phyloP scores from a whole-genome alignment of 805 yeast genomes.

The Ascoidea asiatica region DNA sequence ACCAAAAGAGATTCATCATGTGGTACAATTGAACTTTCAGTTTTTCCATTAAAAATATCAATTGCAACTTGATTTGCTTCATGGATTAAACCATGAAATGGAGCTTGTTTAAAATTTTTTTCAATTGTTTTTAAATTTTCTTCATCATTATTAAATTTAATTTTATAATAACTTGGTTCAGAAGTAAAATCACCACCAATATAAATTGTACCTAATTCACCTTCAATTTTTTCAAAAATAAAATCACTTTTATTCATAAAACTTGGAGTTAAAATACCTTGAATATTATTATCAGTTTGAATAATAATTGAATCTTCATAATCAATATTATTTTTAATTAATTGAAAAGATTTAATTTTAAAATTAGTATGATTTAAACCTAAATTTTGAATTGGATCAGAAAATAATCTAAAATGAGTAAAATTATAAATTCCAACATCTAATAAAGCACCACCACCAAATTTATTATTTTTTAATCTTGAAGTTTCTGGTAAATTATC shows the following conservation, averaged over 20 bases:
- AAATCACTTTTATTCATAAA: conserved; percentile 1
- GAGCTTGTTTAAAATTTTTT: conserved; percentile 20
- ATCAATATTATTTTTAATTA: conserved; percentile 30
- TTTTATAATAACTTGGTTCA: conserved; percentile 17
- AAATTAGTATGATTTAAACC: conserved; percentile 16
- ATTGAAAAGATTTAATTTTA: conserved; percentile 18
- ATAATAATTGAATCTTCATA: conserved; percentile 24
- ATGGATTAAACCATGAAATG: conserved; percentile 35
- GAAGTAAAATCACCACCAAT: conserved; percentile 11
- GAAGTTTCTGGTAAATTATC: conserved; percentile 19
- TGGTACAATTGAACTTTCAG: conserved; percentile 24
- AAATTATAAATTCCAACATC: conserved; percentile 42
- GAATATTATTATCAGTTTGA: conserved; percentile 25
- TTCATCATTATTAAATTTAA: conserved; percentile 18
- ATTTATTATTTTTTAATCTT: conserved; percentile 27
- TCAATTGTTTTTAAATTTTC: conserved; percentile 13
- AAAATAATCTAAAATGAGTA: conserved; percentile 28
- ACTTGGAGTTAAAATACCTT: conserved; percentile 23
- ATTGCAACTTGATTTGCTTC: conserved; percentile 43
- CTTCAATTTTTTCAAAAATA: conserved; percentile 4
- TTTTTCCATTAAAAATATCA: conserved; percentile 25
- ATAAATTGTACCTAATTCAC: conserved; percentile 5
- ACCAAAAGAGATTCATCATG: conserved; percentile 32
- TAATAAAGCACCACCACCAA: conserved; percentile 44
- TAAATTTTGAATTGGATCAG: conserved; percentile 21